Evolutionary conservation across 768 basidiomycete species (phyloP), one percentile per base, ranked within the genome.

Genomic region (Tremella mesenterica): DNA sequence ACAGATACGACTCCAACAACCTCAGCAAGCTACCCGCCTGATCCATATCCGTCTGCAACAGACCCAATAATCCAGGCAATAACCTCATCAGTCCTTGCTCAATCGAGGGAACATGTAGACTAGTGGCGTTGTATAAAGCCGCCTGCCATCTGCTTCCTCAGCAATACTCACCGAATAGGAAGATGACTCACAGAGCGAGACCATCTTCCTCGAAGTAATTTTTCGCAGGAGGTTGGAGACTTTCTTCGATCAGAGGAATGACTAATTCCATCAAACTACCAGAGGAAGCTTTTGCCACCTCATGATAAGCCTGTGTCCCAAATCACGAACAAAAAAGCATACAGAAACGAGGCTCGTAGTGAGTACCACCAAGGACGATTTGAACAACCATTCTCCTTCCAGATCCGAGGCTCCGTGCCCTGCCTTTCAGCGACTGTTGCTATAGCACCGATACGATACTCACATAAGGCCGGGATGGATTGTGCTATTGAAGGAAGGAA

Each of bases 311-410:
- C n/a, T n/a, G 27, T 7, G n/a, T n/a, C n/a, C n/a, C 3, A 6
- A 27, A 9, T n/a, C 10, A 46, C 4, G 14, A 58, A n/a, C n/a
- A n/a, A n/a, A n/a, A n/a, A n/a, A n/a, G n/a, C 61, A 48, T 28
- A 65, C 61, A 7, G 54, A 53, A 13, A 73, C 67, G 2, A 73
- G 56, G 30, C 70, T 70, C 4, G 67, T 62, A 2, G 69, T 66
- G 29, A 73, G 56, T 4, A 66, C 59, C 2, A 73, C 71, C 13
- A 73, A 44, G 14, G 69, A 70, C 1, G 69, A 65, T 43, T 73
- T 73, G 65, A 73, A 73, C 12, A 73, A 58, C 71, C 71, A 73
- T 54, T 73, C 71, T 7, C 71, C 71, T 36, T 73, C 71, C 2
- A 73, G 54, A 9, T 60, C 63, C 4, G 51, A 52, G 6, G 71